These are phyloP conservation scores for Chytriomyces hyalinus DNA, from an alignment of 192 early-diverging fungal species.

Conservation along the genomic window DNA sequence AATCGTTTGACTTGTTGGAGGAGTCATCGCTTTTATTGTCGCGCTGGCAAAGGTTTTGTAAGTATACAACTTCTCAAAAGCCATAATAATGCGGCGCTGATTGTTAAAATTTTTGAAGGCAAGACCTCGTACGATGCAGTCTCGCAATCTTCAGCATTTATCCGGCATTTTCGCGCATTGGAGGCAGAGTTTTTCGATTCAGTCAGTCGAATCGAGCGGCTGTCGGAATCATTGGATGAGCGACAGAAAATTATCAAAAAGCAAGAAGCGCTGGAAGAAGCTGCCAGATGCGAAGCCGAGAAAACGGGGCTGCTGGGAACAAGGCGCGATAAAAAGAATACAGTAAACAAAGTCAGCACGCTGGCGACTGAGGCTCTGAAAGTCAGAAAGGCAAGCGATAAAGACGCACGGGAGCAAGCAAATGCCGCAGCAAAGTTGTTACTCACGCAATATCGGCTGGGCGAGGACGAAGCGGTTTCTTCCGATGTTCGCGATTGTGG, in stretches of 20 bases:
- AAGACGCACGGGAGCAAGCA: constrained; percentile 27
- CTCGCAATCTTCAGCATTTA: constrained; percentile 43
- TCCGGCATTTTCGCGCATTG: constrained; percentile 45
- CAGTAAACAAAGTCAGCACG: constrained; percentile 23
- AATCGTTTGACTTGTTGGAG: constrained; percentile 36
- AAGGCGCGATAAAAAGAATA: constrained; percentile 17
- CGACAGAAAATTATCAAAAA: constrained; percentile 26
- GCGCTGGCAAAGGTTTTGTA: constrained; percentile 61
- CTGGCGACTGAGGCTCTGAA: constrained; percentile 33
- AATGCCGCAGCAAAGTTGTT: constrained; percentile 30
- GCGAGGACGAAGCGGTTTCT: constrained; percentile 41
- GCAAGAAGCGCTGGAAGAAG: constrained; percentile 28
- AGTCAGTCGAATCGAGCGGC: constrained; percentile 48
- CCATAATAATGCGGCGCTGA: too few relatives aligned
- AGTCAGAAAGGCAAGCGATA: constrained; percentile 14
- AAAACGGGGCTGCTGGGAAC: constrained; percentile 31
- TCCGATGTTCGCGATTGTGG: constrained; percentile 37
- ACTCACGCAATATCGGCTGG: constrained; percentile 40
- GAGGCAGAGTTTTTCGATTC: constrained; percentile 51
- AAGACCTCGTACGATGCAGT: constrained; percentile 45
- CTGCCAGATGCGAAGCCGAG: constrained; percentile 33
- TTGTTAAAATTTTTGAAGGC: constrained; percentile 31
- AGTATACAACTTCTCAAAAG: background rate
- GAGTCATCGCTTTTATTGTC: constrained; percentile 53
- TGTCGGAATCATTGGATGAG: constrained; percentile 45